A percentile compares a stretch with the other conserved stretches of the same genome.
Evolutionary conservation across 768 basidiomycete species (phyloP).

Genomic region (Termitomyces sp.): DNA sequence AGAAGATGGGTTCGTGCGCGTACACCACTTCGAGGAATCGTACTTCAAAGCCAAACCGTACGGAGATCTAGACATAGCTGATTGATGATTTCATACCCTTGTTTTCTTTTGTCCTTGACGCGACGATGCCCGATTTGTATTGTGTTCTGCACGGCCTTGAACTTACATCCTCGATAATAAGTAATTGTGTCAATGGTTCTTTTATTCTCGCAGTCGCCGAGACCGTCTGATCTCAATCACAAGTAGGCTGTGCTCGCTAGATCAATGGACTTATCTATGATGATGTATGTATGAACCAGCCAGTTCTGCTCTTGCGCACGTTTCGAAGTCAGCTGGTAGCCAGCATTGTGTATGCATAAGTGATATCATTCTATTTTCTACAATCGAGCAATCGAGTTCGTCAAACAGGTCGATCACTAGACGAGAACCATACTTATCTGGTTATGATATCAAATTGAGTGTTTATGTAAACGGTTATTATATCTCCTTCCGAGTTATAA

Average conservation of each 20-base stretch:
- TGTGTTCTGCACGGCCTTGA: not conserved
- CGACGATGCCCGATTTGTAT: not conserved
- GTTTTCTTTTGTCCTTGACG: not conserved
- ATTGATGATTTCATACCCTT: conserved; percentile 28
- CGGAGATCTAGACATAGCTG: conserved; percentile 74
- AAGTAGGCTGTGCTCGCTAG: not conserved
- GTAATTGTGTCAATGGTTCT: not conserved
- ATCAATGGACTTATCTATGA: not conserved
- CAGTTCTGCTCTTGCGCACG: not conserved
- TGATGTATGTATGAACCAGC: not conserved
- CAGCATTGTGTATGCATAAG: not conserved
- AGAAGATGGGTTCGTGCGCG: conserved; percentile 93
- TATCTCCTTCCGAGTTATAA: conserved; percentile 5
- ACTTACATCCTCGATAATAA: not conserved
- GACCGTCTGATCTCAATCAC: not conserved
- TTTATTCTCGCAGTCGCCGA: not conserved
- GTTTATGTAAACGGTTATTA: conserved; percentile 3
- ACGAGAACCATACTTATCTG: too few species aligned
- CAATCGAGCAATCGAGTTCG: not conserved
- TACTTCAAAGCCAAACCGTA: conserved; percentile 93
- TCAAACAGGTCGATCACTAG: not conserved
- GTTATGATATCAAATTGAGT: not conserved
- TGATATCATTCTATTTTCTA: not conserved
- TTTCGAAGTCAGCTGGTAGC: not conserved
- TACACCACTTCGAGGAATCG: conserved; percentile 91